Evolutionary conservation across 176 grass and related monocot species (phyloP), one percentile per base, ranked within the genome.

Genomic region (Hordeum marinum): DNA sequence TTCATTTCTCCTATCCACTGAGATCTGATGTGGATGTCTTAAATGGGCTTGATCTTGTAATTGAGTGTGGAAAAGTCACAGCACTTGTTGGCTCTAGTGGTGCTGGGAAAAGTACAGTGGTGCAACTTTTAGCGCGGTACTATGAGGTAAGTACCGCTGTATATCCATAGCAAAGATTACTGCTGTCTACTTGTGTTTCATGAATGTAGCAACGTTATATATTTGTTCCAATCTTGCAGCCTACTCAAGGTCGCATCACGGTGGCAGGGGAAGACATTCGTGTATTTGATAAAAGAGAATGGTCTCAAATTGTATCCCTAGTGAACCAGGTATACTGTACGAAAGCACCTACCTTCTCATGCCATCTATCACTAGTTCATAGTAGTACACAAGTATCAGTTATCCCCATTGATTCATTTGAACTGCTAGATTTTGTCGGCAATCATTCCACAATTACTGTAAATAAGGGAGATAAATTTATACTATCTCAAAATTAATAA

Each of bases 231-330:
- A 81, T 90, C 66, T 58, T 77, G 69, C 89, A 98, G 96, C 96
- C 96, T 83, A 94, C 96, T 37, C 89, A 85, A 87, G 96, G 96
- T 25, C 79, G 84, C 64, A 94, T 98, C 72, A 98, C 93, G 39
- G 91, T 98, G 31, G 73, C 93, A 85, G 93, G 93, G 83, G 96
- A 98, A 94, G 96, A 98, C 71, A 89, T 98, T 40, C 86, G 93
- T 87, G 82, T 92, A 73, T 98, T 92, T 93, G 93, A 98, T 86
- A 98, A 94, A 92, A 94, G 96, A 59, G 93, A 98, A 90, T 98
- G 96, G 96, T 90, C 93, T 85, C 87, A 77, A 45, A 65, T 89
- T 45, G 96, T 98, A 82, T 98, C 96, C 72, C 75, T 98, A 54
- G 96, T 98, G 32, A 95, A 95, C 89, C 93, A 98, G 93, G 96